Base-by-base conservation (phyloP, 176 grass and related monocot genomes). In the Oryza coarctata region DNA sequence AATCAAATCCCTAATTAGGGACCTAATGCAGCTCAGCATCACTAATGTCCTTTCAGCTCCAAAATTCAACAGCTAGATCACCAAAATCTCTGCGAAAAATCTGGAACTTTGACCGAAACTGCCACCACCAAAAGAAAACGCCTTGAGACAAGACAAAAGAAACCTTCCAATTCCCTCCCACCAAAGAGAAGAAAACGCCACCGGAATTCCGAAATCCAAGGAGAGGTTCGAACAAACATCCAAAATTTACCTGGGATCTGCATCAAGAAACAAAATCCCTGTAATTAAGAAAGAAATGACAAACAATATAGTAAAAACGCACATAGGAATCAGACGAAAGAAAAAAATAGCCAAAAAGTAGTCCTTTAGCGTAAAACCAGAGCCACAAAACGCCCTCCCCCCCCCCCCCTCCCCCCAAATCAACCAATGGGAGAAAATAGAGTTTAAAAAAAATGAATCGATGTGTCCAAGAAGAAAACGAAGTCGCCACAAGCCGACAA, bases 401-500 rank as follows among this genome's bases (percentile, higher is more conserved):
- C 76, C 68, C 45, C 47, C n/a, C 68, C 63, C 3, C 61, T 4
- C 70, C 27, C 77, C 76, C 68, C 45, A 35, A 58, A 26, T 40
- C 6, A 3, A 78, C 2, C 38, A 79, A 28, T 35, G 34, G 28
- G n/a, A 63, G 15, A 30, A 14, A 9, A 28, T 0, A 3, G 38
- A 49, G 17, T 55, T 55, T 13, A 41, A 61, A 43, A 61, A 43
- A 47, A 22, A 2, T 38, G 65, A 6, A 29, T 30, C 26, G 31
- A 83, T 47, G 25, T 40, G 60, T 1, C 10, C 9, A 1, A 40
- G 20, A 32, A 7, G 74, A 78, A 86, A 75, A 68, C 71, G 73
- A 71, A 83, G 36, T 66, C 77, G 43, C 57, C 66, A 52, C 0
- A 70, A 71, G 63, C 0, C 26, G 75, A 85, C 52, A 82, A 76